Percentiles rank a stretch among this genome's conserved stretches.
Evolutionary conservation across 306 rosid genomes (phyloP).

Genomic region (Comarum palustre): DNA sequence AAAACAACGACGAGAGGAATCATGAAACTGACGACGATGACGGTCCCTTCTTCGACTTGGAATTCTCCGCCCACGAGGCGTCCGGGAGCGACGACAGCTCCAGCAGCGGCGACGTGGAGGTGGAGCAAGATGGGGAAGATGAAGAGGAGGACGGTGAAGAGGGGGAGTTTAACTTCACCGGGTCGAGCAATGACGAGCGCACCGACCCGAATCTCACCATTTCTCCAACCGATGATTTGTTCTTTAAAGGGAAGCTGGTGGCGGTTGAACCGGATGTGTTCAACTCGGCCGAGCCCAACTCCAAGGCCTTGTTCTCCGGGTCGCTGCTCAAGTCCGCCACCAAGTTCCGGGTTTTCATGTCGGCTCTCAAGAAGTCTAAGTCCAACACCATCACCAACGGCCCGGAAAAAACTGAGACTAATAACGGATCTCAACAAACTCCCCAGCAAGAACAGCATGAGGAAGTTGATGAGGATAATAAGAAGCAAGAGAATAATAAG

Average conservation of each 20-base stretch:
- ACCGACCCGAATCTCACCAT: slow-evolving; percentile 59
- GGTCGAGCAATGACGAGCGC: slow-evolving; percentile 58
- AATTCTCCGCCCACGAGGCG: slow-evolving; percentile 39
- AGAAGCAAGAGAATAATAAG: not conserved
- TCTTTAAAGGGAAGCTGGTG: slow-evolving; percentile 70
- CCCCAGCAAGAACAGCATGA: not conserved
- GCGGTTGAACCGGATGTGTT: slow-evolving; percentile 54
- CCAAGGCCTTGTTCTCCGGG: slow-evolving; percentile 56
- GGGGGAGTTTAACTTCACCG: slow-evolving; percentile 69
- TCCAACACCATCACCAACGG: slow-evolving; percentile 7
- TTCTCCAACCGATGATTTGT: slow-evolving; percentile 69
- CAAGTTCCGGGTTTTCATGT: slow-evolving; percentile 73
- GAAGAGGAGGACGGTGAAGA: slow-evolving; percentile 35
- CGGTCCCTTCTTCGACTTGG: slow-evolving; percentile 91
- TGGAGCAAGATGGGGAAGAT: slow-evolving; percentile 15
- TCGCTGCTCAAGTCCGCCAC: slow-evolving; percentile 84
- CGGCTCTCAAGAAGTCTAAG: slow-evolving; percentile 64
- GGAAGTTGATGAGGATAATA: too few species aligned
- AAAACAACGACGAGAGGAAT: slow-evolving; percentile 19
- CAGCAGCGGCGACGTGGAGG: slow-evolving; percentile 17
- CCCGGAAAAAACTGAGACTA: slow-evolving; percentile 33
- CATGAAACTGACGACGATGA: slow-evolving; percentile 47
- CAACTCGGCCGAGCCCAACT: slow-evolving; percentile 47
- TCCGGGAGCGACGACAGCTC: slow-evolving; percentile 5
- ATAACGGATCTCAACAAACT: slow-evolving; percentile 19